These are phyloP conservation scores for Aspergillus sp. DNA, from an alignment of 2,329 filamentous ascomycete genomes.

Conservation along the genomic window DNA sequence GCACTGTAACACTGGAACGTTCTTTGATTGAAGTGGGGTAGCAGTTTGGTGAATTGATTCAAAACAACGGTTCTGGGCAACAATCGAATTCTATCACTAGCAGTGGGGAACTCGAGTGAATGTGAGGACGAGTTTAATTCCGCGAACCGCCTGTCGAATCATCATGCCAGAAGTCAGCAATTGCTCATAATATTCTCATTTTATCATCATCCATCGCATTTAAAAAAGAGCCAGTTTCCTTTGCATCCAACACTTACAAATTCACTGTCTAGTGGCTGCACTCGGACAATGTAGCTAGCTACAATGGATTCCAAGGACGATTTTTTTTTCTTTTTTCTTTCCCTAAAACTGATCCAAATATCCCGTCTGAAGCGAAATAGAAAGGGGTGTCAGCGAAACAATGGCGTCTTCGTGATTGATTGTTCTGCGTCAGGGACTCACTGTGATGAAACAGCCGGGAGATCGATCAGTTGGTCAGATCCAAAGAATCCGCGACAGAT, in stretches of 20 bases:
- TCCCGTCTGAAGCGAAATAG: background rate
- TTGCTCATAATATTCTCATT: background rate
- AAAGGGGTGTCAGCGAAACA: background rate
- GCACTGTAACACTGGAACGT: too few relatives aligned
- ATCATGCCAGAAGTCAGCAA: too few relatives aligned
- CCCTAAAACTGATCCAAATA: background rate
- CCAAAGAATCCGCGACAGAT: conserved; percentile 1
- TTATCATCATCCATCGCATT: background rate
- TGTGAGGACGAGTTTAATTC: too few relatives aligned
- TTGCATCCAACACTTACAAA: conserved; percentile 1
- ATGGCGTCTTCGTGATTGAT: background rate
- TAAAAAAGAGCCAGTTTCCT: background rate
- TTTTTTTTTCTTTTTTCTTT: background rate
- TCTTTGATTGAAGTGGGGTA: too few relatives aligned
- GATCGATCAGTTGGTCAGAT: background rate
- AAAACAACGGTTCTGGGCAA: too few relatives aligned
- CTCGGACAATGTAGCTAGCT: too few relatives aligned
- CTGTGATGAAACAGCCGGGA: background rate
- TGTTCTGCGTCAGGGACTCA: background rate
- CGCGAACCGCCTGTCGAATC: too few relatives aligned
- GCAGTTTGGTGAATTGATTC: too few relatives aligned
- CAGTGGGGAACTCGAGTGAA: too few relatives aligned
- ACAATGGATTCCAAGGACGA: too few relatives aligned
- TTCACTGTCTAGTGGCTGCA: too few relatives aligned
- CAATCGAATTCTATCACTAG: too few relatives aligned